Conservation (phyloP, 495 filamentous ascomycete species). For the Podospora bellae-mahoneyi region DNA sequence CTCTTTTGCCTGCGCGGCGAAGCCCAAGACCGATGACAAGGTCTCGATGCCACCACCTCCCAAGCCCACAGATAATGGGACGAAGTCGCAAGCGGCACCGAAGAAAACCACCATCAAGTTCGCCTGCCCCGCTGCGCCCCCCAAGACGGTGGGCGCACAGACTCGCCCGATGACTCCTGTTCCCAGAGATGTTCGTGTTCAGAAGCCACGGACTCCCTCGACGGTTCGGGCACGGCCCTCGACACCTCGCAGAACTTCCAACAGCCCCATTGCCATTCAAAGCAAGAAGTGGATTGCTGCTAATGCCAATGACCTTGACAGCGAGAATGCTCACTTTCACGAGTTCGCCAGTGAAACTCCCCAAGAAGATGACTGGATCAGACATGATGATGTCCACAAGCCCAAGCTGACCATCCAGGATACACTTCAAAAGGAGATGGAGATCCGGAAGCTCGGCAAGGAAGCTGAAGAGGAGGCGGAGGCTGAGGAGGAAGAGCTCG, state of each 20-base stretch:
- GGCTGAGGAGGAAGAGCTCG: conserved; percentile 56
- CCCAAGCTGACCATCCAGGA: conserved; percentile 81
- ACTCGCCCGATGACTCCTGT: conserved; percentile 23
- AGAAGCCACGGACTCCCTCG: conserved; percentile 44
- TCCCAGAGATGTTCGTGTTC: conserved; percentile 10
- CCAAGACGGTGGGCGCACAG: conserved; percentile 14
- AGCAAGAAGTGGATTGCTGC: conserved; percentile 47
- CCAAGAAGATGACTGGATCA: conserved; percentile 84
- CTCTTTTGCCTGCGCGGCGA: conserved; percentile 77
- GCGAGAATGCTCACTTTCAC: conserved; percentile 76
- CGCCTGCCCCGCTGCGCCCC: conserved; percentile 39
- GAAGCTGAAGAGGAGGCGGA: conserved; percentile 86
- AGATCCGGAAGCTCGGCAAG: conserved; percentile 79
- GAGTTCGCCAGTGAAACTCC: conserved; percentile 83
- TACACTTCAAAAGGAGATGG: conserved; percentile 84
- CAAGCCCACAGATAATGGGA: conserved; percentile 22
- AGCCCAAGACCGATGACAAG: conserved; percentile 34
- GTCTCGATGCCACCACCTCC: conserved; percentile 27
- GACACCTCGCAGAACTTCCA: conserved; percentile 34
- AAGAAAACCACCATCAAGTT: conserved; percentile 51
- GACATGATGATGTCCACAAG: conserved; percentile 54
- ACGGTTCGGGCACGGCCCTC: conserved; percentile 51
- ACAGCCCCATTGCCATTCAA: conserved; percentile 34
- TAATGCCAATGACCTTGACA: conserved; percentile 54
- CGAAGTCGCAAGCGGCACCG: conserved; percentile 33